Evolutionary conservation across 129 eudicot species (phyloP), one percentile per base, ranked within the genome.

Genomic region (Pittosporum tobira): DNA sequence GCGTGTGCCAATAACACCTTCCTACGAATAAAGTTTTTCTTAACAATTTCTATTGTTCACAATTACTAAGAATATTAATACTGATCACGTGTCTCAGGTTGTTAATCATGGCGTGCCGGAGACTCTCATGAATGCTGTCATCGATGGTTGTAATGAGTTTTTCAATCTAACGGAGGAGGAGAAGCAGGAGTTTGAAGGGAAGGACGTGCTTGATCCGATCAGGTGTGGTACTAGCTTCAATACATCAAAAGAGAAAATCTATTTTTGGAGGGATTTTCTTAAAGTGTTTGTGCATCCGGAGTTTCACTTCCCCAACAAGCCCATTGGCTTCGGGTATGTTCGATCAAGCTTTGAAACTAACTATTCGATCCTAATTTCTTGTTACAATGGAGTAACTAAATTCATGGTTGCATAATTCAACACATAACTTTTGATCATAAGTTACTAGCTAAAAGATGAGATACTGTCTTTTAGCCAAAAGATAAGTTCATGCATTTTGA

Each of bases 251-350:
- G 81, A 80, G 29, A 58, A 65, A 34, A 59, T 67, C 47, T 64
- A 62, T 37, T 76, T 68, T 54, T 83, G 96, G 96, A 77, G 96
- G 51, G 96, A 88, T 56, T 88, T 50, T 63, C 71, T 83, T 3
- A 88, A 77, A 64, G 46, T 72, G 28, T 48, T 72, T 8, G 77
- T 80, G 15, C 88, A 83, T 61, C 96, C 94, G 0, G 50, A 83
- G 49, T 87, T 87, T 70, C 71, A 83, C 58, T 75, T 54, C n/a
- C 96, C 86, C 18, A 47, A 59, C 25, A 87, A 83, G 51, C 96
- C 96, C 42, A 22, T n/a, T 2, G 73, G 64, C 1, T 71, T 79
- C 59, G 77, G 91, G 91, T 83, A n/a, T n/a, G n/a, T n/a, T n/a
- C n/a, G n/a, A n/a, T n/a, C n/a, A n/a, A n/a, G n/a, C n/a, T n/a